Percentiles rank a stretch among this genome's conserved stretches.
Conservation (phyloP, 2,329 filamentous ascomycete genomes). For the Orbilia javanica region DNA sequence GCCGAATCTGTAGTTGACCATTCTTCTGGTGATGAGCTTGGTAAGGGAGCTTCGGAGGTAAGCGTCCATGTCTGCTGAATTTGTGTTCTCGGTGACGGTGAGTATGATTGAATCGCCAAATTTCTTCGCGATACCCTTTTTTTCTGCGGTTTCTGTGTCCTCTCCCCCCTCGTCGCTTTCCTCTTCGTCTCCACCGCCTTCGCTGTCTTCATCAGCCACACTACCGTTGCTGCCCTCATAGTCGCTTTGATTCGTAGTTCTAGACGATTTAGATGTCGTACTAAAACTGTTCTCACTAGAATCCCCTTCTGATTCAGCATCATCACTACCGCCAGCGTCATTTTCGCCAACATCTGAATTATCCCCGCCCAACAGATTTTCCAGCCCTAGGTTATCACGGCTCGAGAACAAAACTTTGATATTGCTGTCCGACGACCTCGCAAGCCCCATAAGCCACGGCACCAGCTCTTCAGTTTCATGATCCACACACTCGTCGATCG, state of each 20-base stretch:
- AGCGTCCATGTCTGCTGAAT: conserved; percentile 53
- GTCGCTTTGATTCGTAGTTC: background rate
- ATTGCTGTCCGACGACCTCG: conserved; percentile 32
- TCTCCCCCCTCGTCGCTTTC: background rate
- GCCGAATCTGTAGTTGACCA: conserved; percentile 38
- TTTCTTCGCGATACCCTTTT: background rate
- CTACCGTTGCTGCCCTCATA: background rate
- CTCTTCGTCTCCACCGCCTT: background rate
- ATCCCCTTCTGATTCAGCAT: conserved; percentile 27
- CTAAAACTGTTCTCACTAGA: background rate
- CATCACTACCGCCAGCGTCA: background rate
- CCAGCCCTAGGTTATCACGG: conserved; percentile 44
- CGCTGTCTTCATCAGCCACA: background rate
- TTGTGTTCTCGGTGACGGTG: conserved; percentile 49
- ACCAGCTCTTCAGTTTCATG: conserved; percentile 40
- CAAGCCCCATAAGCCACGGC: conserved; percentile 43
- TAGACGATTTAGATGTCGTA: background rate
- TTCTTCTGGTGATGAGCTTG: conserved; percentile 46
- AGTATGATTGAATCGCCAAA: conserved; percentile 47
- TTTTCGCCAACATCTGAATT: background rate
- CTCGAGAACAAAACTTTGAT: conserved; percentile 50
- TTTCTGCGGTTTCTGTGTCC: background rate
- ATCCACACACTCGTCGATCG: conserved; percentile 54
- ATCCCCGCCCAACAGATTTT: conserved; percentile 16
- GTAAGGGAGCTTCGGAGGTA: conserved; percentile 42